A percentile compares a stretch with the other conserved stretches of the same genome.
phyloP scores from a whole-genome alignment of 148 eudicot genomes.

The Chenopodium formosanum region DNA sequence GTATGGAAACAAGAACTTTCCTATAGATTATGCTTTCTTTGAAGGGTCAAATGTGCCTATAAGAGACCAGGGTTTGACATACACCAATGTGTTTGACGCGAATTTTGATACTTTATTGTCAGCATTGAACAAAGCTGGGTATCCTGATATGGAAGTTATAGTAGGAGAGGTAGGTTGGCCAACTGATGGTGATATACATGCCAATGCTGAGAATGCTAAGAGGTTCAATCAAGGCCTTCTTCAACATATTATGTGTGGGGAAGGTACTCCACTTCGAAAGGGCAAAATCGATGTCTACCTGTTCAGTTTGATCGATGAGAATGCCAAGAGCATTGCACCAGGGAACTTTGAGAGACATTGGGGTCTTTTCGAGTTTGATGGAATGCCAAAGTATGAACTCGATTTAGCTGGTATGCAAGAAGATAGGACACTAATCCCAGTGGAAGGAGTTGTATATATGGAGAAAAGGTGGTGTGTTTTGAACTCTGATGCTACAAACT shows the following conservation, averaged over 20 bases:
- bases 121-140: constrained; percentile 72
- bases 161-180: constrained; percentile 99
- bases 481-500: constrained; percentile 43
- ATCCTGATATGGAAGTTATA: constrained; percentile 67
- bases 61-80: constrained; percentile 47
- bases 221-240: constrained; percentile 82
- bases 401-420: constrained; percentile 55
- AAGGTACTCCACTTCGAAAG: constrained; percentile 72
- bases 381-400: constrained; percentile 79
- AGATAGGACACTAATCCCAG: constrained; percentile 57
- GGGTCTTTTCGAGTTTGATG: constrained; percentile 95
- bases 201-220: constrained; percentile 62
- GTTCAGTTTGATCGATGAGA: constrained; percentile 86
- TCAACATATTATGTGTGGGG: constrained; percentile 51
- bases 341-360: constrained; percentile 95
- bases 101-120: constrained; percentile 82
- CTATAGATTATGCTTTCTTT: constrained; percentile 79
- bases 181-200: constrained; percentile 76
- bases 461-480: constrained; percentile 71
- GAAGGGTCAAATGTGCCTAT: constrained; percentile 58
- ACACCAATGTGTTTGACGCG: constrained; percentile 93
- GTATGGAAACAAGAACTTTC: constrained; percentile 70
- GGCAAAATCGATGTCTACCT: constrained; percentile 63
- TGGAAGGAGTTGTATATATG: constrained; percentile 67
- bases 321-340: constrained; percentile 77